Evolutionary conservation across 257 asterid species (phyloP), one percentile per base, ranked within the genome.

Genomic region (Nicotiana knightiana): DNA sequence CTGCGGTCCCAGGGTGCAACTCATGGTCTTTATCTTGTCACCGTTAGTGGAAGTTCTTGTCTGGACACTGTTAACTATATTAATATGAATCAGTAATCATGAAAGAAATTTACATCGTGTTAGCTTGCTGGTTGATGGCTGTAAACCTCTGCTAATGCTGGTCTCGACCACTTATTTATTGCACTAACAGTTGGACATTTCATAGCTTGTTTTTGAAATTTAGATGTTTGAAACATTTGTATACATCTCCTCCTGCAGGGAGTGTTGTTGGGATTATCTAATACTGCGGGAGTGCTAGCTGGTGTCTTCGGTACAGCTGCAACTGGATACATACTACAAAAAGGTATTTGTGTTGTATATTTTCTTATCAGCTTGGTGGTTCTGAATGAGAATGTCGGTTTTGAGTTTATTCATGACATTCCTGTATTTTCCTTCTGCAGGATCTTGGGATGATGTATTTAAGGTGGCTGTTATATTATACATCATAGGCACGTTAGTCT

Each of bases 291-390:
- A 81, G 97, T 95, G 67, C 91, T 94, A 76, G 99, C 99, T 80
- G 99, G 99, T 63, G 99, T 96, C 64, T 91, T 96, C 43, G 99
- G 99, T 79, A 96, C 99, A 48, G 98, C 97, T 79, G 96, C 99
- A 62, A 96, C 99, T 39, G 99, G 99, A 89, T 94, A 94, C 90
- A 93, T 96, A 80, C 97, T 96, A 86, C 98, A 96, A 82, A 89
- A 91, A 81, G 99, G 98, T 96, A 91, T 46, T 70, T 64, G 64
- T 39, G 10, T 77, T 46, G 77, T 80, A 28, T 39, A 48, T 57
- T 43, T 39, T 6, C 67, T 21, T 18, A 15, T 16, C 24, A 6
- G 55, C 26, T 33, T 15, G 9, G 53, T 28, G 46, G 57, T 39
- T 61, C 15, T 75, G 80, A 53, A 51, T 26, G 9, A 51, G 46